Evolutionary conservation across 2,329 filamentous ascomycete species (phyloP).

Genomic region (Paramyrothecium roridum): DNA sequence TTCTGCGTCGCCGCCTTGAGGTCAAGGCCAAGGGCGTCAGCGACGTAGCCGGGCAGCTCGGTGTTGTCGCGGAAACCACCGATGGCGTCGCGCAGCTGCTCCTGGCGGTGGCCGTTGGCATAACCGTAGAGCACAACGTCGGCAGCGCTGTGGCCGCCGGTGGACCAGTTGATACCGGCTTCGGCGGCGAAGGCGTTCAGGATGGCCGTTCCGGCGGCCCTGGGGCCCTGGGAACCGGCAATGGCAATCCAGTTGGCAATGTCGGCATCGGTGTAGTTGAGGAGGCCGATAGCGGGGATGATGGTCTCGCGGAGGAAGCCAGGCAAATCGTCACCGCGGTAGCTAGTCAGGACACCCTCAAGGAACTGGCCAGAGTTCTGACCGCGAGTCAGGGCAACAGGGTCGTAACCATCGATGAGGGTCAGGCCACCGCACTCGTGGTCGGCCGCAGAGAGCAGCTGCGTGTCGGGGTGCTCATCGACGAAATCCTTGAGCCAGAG

Average conservation of each 20-base stretch:
- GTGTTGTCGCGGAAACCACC: conserved; percentile 21
- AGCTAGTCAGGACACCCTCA: conserved; percentile 4
- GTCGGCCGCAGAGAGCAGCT: conserved; percentile 19
- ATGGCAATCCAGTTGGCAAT: background rate
- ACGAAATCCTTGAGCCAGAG: conserved; percentile 15
- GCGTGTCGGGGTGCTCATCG: conserved; percentile 14
- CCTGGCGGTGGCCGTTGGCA: conserved; percentile 2
- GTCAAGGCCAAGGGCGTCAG: conserved; percentile 15
- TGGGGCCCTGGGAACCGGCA: conserved; percentile 5
- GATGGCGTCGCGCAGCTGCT: conserved; percentile 11
- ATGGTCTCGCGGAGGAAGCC: conserved; percentile 6
- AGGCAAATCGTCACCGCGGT: conserved; percentile 11
- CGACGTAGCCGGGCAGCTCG: conserved; percentile 19
- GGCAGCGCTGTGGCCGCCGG: conserved; percentile 12
- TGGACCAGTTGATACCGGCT: conserved; percentile 16
- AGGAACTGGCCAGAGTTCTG: conserved; percentile 13
- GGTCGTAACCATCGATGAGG: conserved; percentile 14
- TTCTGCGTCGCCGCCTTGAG: conserved; percentile 14
- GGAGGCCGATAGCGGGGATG: conserved; percentile 12
- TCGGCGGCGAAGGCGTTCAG: conserved; percentile 33
- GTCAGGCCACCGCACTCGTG: conserved; percentile 20
- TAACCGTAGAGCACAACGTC: conserved; percentile 17
- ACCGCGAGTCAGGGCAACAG: conserved; percentile 9
- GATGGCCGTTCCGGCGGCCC: conserved; percentile 17
- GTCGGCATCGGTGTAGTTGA: conserved; percentile 8